Percentiles rank a stretch among this genome's conserved stretches.
These are phyloP conservation scores for Ambrosia artemisiifolia DNA, from an alignment of 129 eudicot genomes.

Conservation along the genomic window DNA sequence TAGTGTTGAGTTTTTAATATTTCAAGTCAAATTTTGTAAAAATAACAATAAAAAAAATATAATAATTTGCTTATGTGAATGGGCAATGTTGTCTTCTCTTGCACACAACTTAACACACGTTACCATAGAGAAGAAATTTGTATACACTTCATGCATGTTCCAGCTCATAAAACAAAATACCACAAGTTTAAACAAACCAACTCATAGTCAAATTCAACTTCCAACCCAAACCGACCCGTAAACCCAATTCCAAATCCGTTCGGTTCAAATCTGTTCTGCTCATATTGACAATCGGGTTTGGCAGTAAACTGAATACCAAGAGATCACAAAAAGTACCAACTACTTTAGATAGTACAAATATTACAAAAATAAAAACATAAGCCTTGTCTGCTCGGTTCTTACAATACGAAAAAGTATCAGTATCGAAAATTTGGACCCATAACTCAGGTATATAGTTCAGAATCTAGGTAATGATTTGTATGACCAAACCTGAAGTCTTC, in stretches of 20 bases:
- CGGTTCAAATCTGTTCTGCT: not conserved
- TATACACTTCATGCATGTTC: constrained; percentile 10
- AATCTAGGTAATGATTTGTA: constrained; percentile 54
- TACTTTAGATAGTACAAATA: not conserved
- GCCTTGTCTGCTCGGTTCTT: constrained; percentile 16
- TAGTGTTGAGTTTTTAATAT: not conserved
- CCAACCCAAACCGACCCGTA: not conserved
- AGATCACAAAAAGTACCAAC: constrained; percentile 11
- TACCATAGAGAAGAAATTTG: constrained; percentile 1
- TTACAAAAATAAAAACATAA: constrained; percentile 7
- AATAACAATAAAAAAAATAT: not conserved
- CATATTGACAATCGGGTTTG: not conserved
- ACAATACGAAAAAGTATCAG: constrained; percentile 7
- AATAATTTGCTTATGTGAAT: not conserved
- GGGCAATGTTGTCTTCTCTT: constrained; percentile 12
- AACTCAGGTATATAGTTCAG: constrained; percentile 69
- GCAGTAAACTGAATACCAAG: not conserved
- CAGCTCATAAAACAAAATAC: constrained; percentile 10
- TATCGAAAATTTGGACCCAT: not conserved
- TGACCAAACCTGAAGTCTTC: constrained; percentile 49
- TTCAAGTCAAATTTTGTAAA: not conserved
- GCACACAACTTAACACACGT: not conserved
- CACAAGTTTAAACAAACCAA: constrained; percentile 22
- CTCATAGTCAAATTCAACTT: not conserved
- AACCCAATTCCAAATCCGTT: not conserved